phyloP scores from a whole-genome alignment of 805 yeast genomes.

The Grigorovia humatica region DNA sequence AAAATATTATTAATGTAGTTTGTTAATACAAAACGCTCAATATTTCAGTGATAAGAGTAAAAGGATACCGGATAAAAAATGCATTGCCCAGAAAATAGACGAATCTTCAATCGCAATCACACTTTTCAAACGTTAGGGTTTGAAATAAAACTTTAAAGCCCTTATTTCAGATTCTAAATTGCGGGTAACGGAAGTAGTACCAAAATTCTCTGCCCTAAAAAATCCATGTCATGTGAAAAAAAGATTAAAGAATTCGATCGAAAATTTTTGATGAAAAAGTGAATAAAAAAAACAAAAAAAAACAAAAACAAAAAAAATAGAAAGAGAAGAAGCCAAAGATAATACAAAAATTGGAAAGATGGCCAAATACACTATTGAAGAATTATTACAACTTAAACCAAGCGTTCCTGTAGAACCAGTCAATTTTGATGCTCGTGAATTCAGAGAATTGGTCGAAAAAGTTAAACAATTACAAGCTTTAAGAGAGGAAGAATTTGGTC shows the following conservation, averaged over 20 bases:
- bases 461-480: conserved; percentile 41
- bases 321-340: neutral
- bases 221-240: neutral
- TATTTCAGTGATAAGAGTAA: no score
- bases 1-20: no score
- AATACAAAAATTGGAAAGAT: conserved; percentile 1
- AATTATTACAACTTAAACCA: conserved; percentile 48
- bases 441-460: conserved; percentile 54
- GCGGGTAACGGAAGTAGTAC: no score
- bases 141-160: no score
- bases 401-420: conserved; percentile 50
- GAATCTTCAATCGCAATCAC: no score
- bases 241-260: neutral
- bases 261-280: neutral
- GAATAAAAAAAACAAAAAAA: neutral
- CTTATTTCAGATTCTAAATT: no score
- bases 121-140: no score
- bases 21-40: no score
- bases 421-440: conserved; percentile 53
- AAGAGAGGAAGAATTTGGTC: conserved; percentile 31
- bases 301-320: neutral
- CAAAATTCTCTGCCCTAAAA: no score
- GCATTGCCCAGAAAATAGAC: no score
- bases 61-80: no score
- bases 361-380: conserved; percentile 52